Base-by-base conservation (phyloP, 2,329 filamentous ascomycete genomes). In the Fusarium anguioides region DNA sequence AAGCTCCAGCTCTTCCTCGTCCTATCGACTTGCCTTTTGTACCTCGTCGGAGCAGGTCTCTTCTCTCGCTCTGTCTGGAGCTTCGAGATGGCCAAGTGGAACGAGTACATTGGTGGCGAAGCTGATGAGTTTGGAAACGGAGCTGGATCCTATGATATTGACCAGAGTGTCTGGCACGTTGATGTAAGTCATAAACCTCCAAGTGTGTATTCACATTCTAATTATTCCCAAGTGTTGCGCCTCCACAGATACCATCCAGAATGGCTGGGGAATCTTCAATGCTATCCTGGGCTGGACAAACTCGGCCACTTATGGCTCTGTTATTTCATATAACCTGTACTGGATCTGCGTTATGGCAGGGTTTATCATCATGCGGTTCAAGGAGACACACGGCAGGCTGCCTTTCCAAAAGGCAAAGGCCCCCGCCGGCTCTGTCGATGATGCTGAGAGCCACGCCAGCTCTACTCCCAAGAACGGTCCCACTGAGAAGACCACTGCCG, bases 251-350 rank as follows among this genome's bases (percentile, higher is more conserved):
- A 87, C 91, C 61, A 89, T 91, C 39, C 90, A 90, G 44, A 89
- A 90, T 39, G 92, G 92, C 41, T 97, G 93, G 93, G 92, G 92
- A 47, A 88, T 97, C 70, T 94, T 97, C 84, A 95, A 96, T 72
- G 89, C 92, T 59, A 84, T 97, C 51, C 83, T 97, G 12, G 93
- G 94, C 59, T 97, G 94, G 94, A 87, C 89, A 63, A 97, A 97
- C 81, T 93, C 91, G 14, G 94, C 92, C 7, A 96, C 93, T 3
- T 94, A 95, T 72, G 93, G 93, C 49, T 94, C 92, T 2, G 91
- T 97, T 66, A 88, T 97, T 65, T 89, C 91, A 2, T 97, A 97
- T 81, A 96, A 96, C 75, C 59, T 95, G 17, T 97, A 97, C 81
- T 97, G 93, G 94, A 79, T 96, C 48, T 82, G 82, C 10, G 86